Evolutionary conservation across 345 rosid species (phyloP), one percentile per base, ranked within the genome.

Genomic region (Euphorbia tirucalli): DNA sequence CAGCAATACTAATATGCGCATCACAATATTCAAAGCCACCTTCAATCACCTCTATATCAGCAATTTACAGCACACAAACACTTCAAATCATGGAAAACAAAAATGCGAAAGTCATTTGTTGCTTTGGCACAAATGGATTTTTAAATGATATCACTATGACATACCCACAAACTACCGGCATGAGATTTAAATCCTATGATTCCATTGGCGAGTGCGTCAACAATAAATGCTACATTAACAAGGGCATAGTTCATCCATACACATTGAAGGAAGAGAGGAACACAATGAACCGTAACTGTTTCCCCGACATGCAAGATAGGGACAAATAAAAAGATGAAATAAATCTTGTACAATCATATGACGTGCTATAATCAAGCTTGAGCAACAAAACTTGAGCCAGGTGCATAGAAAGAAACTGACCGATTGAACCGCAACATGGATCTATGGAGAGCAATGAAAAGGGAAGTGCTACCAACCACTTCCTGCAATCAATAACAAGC

Each of bases 391-490:
- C 66, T n/a, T 24, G 2, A 30, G 22, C 54, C 15, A 68, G 41
- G 25, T 30, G 68, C 30, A 58, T 21, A 69, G 44, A 41, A 13
- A 72, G 43, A 19, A 68, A 85, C 96, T 76, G 68, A 95, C 99
- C 97, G 97, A 22, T 84, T 75, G 75, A 87, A 89, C 72, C 73
- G 84, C 73, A 90, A 64, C 97, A 95, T 92, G 75, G 99, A 92
- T 69, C 87, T 88, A 66, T 85, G 91, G 82, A 95, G 70, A 61
- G 94, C 91, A 83, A 92, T 71, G 79, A 95, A 95, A 74, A 86
- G 77, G 74, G 85, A 70, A 59, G 91, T 88, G 86, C 97, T 95
- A 64, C 99, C 99, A 76, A 87, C 70, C 73, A 92, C 89, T 88
- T 92, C 99, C 99, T 95, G 87, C 76, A 68, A 73, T 55, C 22